Evolutionary conservation across 768 basidiomycete species (phyloP).

Genomic region (Suillus discolor): DNA sequence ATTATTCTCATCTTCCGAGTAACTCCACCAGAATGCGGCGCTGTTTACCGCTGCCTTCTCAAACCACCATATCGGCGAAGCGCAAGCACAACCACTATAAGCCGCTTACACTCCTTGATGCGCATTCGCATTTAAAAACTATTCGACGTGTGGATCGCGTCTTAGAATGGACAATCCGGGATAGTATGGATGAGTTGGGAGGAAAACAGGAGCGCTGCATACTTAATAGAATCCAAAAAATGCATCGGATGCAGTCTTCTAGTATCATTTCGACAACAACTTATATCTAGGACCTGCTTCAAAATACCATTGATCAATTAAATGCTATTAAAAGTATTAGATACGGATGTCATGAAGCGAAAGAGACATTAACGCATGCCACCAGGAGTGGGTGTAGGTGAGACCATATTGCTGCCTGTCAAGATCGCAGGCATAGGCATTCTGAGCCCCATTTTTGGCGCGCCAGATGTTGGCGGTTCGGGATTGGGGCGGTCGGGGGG

Average conservation of each 20-base stretch:
- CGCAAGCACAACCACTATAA: no score
- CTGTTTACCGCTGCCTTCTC: not conserved
- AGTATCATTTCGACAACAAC: not conserved
- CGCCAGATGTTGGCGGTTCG: slow-evolving; percentile 54
- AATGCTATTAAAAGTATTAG: not conserved
- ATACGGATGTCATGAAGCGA: not conserved
- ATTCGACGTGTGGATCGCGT: not conserved
- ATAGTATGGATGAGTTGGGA: not conserved
- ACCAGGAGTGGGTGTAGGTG: slow-evolving; percentile 44
- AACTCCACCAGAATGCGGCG: not conserved
- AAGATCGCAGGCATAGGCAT: slow-evolving; percentile 41
- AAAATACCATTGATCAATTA: not conserved
- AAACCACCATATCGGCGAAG: not conserved
- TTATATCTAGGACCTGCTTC: not conserved
- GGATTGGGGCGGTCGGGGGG: slow-evolving; percentile 59
- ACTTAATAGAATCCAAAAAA: not conserved
- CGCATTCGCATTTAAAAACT: not conserved
- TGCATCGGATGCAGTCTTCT: not conserved
- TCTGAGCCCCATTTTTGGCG: slow-evolving; percentile 44
- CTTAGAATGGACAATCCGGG: no score
- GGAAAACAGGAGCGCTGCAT: not conserved
- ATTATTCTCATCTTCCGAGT: not conserved
- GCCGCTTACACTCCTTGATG: not conserved
- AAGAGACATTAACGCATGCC: not conserved
- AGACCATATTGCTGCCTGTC: slow-evolving; percentile 46